Evolutionary conservation across 2,329 filamentous ascomycete genomes (phyloP).

Genomic region (Colletotrichum paranaense): DNA sequence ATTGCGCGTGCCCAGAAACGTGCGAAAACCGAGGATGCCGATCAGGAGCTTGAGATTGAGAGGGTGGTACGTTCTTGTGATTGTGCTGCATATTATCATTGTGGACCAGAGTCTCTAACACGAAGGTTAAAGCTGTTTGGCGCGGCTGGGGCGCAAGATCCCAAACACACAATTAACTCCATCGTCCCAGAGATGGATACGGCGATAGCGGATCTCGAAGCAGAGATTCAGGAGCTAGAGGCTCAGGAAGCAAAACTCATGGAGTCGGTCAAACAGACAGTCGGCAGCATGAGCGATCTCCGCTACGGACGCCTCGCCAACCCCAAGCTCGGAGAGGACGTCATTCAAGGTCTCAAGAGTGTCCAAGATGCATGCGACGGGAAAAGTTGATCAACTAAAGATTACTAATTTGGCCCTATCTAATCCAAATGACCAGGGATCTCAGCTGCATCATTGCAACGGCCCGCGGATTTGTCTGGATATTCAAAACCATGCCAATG

Average conservation of each 20-base stretch:
- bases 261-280: slow-evolving; percentile 70
- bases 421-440: slow-evolving; percentile 16
- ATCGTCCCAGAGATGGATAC: slow-evolving; percentile 77
- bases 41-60: slow-evolving; percentile 74
- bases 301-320: slow-evolving; percentile 82
- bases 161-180: slow-evolving; percentile 70
- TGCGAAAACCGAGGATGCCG: slow-evolving; percentile 65
- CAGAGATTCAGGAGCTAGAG: slow-evolving; percentile 74
- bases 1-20: slow-evolving; percentile 65
- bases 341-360: slow-evolving; percentile 73
- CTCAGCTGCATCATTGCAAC: neutral
- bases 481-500: neutral
- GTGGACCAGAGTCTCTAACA: slow-evolving; percentile 3
- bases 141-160: slow-evolving; percentile 55
- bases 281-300: slow-evolving; percentile 83
- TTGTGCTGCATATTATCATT: neutral
- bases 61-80: slow-evolving; percentile 56
- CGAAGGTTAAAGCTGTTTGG: slow-evolving; percentile 66
- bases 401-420: slow-evolving; percentile 37
- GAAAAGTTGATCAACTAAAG: slow-evolving; percentile 48
- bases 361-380: slow-evolving; percentile 72
- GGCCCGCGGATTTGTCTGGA: neutral
- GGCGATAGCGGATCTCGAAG: slow-evolving; percentile 73
- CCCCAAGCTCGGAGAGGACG: slow-evolving; percentile 70
- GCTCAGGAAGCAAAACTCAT: slow-evolving; percentile 71